phyloP scores from a whole-genome alignment of 495 filamentous ascomycete genomes.

The Apiosordaria backusii region DNA sequence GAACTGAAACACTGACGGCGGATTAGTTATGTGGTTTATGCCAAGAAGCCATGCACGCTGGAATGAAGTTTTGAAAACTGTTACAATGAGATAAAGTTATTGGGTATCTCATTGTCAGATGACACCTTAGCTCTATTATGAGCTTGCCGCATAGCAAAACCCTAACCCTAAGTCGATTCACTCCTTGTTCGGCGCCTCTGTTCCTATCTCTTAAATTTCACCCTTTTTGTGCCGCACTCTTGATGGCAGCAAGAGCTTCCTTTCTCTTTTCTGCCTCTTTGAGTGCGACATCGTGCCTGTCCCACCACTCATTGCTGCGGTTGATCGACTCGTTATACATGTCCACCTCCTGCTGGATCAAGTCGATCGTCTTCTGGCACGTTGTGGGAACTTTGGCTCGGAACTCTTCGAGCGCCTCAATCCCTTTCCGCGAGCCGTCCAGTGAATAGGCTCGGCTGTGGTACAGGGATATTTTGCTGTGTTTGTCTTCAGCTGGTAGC shows the following conservation, averaged over 20 bases:
- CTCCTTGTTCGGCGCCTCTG: no score
- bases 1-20: neutral
- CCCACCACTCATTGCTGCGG: neutral
- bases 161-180: no score
- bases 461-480: neutral
- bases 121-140: neutral
- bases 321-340: neutral
- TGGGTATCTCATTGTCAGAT: neutral
- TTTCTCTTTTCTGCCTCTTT: neutral
- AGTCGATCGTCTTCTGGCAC: neutral
- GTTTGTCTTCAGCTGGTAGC: neutral
- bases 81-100: neutral
- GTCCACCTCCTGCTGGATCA: neutral
- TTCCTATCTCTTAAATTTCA: no score
- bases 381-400: neutral
- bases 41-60: neutral
- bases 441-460: neutral
- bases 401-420: neutral
- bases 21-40: neutral
- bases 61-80: neutral
- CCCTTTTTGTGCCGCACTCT: neutral
- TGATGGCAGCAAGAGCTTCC: neutral
- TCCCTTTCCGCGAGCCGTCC: neutral
- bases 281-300: neutral
- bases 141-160: neutral